Evolutionary conservation across 805 yeast species (phyloP).

Genomic region (Pichia nakasei): DNA sequence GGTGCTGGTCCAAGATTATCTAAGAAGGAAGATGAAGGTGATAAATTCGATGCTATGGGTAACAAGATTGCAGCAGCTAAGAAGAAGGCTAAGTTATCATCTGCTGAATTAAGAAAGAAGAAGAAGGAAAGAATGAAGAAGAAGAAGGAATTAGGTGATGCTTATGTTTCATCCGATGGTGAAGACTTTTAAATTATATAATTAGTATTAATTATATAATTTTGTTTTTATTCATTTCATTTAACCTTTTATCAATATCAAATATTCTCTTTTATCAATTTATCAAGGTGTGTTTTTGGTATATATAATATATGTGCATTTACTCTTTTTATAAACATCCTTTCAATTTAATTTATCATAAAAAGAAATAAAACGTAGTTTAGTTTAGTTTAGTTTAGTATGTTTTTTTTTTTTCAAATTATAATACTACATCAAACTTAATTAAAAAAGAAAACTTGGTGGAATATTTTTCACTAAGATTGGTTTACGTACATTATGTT

Average conservation of each 20-base stretch:
- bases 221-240: neutral
- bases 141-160: conserved; percentile 99
- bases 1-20: conserved; percentile 99
- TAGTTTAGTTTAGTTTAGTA: neutral
- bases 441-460: conserved; percentile 1
- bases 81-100: conserved; percentile 96
- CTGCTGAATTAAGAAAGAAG: conserved; percentile 99
- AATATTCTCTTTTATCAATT: neutral
- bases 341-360: neutral
- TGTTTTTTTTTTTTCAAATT: neutral
- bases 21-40: conserved; percentile 92
- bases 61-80: conserved; percentile 95
- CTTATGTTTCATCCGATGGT: conserved; percentile 88
- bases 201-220: neutral
- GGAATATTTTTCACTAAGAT: conserved; percentile 11
- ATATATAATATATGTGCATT: neutral
- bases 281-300: neutral
- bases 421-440: neutral
- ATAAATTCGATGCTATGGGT: conserved; percentile 99
- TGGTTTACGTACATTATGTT: conserved; percentile 10
- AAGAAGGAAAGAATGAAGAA: conserved; percentile 99
- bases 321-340: neutral
- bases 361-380: neutral
- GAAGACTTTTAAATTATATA: conserved; percentile 55
- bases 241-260: neutral